phyloP scores from a whole-genome alignment of 805 yeast species.

The Citeromyces nyonsensis region DNA sequence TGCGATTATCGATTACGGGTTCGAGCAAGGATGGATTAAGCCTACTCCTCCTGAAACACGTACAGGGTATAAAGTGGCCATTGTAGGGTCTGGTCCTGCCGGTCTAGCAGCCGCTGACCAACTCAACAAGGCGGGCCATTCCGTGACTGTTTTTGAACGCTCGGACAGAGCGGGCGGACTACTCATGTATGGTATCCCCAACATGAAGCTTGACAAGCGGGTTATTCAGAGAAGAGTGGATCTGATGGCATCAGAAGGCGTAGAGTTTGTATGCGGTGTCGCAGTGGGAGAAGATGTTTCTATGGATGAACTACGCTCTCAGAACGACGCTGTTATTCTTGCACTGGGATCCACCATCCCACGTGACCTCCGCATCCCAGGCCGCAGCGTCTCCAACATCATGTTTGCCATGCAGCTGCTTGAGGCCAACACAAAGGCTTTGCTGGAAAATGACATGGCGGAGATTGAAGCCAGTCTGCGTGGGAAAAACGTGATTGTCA shows the following conservation, averaged over 20 bases:
- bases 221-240: slow-evolving; percentile 90
- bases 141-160: slow-evolving; percentile 84
- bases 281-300: slow-evolving; percentile 77
- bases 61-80: slow-evolving; percentile 75
- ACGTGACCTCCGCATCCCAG: slow-evolving; percentile 87
- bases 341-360: slow-evolving; percentile 96
- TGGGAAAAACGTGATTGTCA: slow-evolving; percentile 87
- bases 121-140: slow-evolving; percentile 90
- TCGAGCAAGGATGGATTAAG: slow-evolving; percentile 90
- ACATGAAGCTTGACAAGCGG: slow-evolving; percentile 91
- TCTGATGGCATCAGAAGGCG: slow-evolving; percentile 80
- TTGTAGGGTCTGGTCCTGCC: slow-evolving; percentile 95
- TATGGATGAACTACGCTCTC: slow-evolving; percentile 46
- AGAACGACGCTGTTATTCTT: slow-evolving; percentile 72
- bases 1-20: slow-evolving; percentile 92
- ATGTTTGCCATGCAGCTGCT: slow-evolving; percentile 90
- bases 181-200: slow-evolving; percentile 97
- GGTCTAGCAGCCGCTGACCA: slow-evolving; percentile 97
- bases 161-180: slow-evolving; percentile 94
- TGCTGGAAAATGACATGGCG: slow-evolving; percentile 68
- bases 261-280: slow-evolving; percentile 59
- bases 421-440: slow-evolving; percentile 78
- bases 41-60: slow-evolving; percentile 68
- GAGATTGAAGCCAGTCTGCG: slow-evolving; percentile 54
- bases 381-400: slow-evolving; percentile 81